These are phyloP conservation scores for Cercospora janseana DNA, from an alignment of 2,329 filamentous ascomycete species.

Conservation along the genomic window DNA sequence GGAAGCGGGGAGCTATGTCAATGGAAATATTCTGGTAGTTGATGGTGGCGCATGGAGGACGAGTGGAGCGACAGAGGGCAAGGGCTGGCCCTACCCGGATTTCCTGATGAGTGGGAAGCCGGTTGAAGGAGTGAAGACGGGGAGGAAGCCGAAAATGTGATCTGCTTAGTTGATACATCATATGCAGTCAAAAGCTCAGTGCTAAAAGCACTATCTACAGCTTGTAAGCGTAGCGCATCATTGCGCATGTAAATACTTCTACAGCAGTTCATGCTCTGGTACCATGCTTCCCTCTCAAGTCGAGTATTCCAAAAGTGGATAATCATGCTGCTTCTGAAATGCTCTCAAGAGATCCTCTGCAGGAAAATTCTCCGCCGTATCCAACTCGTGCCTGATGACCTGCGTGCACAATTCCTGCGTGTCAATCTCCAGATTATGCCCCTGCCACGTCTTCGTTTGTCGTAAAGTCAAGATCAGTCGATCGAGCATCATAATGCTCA, in stretches of 20 bases:
- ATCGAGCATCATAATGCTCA: constrained; percentile 19
- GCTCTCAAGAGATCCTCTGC: constrained; percentile 15
- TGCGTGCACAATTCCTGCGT: constrained; percentile 19
- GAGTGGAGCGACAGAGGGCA: constrained; percentile 37
- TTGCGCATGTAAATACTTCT: no score
- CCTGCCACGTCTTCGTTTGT: constrained; percentile 8
- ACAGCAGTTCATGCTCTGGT: no score
- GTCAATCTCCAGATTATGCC: constrained; percentile 16
- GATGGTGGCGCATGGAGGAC: constrained; percentile 55
- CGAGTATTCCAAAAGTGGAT: constrained; percentile 8
- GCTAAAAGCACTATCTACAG: no score
- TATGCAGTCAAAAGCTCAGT: not conserved
- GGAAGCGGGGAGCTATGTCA: constrained; percentile 81
- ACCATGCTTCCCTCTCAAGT: no score
- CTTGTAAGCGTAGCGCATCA: no score
- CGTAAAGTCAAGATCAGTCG: constrained; percentile 16
- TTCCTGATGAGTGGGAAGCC: constrained; percentile 55
- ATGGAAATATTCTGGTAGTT: constrained; percentile 74
- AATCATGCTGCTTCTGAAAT: constrained; percentile 17
- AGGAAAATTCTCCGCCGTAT: constrained; percentile 13
- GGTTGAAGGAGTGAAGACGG: constrained; percentile 58
- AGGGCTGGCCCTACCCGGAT: constrained; percentile 55
- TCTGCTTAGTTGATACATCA: not conserved
- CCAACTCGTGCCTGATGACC: constrained; percentile 17
- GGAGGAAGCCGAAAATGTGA: constrained; percentile 55